Percentiles rank a stretch among this genome's conserved stretches.
Evolutionary conservation across 202 grass and related monocot genomes (phyloP).

Genomic region (Tripidium arundinaceum): DNA sequence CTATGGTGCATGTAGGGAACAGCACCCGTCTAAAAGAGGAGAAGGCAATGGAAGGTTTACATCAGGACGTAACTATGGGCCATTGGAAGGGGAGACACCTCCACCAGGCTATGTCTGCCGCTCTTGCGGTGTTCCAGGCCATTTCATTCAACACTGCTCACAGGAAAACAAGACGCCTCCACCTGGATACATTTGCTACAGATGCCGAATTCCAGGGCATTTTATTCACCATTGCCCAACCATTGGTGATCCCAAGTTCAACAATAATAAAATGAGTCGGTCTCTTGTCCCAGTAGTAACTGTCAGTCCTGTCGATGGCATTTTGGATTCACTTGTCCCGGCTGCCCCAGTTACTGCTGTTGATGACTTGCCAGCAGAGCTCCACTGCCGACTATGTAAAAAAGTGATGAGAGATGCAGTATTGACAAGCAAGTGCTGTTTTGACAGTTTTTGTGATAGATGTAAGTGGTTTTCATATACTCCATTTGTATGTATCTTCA

Average conservation of each 20-base stretch:
- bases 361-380: constrained; percentile 62
- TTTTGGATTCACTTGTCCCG: constrained; percentile 32
- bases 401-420: constrained; percentile 74
- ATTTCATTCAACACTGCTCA: constrained; percentile 55
- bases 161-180: constrained; percentile 47
- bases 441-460: constrained; percentile 80
- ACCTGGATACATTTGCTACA: constrained; percentile 53
- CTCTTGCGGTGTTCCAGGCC: constrained; percentile 41
- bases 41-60: constrained; percentile 25
- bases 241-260: constrained; percentile 38
- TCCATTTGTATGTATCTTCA: constrained; percentile 4
- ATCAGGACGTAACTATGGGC: constrained; percentile 28
- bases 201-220: constrained; percentile 46
- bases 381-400: constrained; percentile 64
- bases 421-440: constrained; percentile 78
- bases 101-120: constrained; percentile 55
- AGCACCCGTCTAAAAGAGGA: constrained; percentile 23
- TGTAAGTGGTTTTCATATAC: constrained; percentile 48
- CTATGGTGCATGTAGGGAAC: constrained; percentile 30
- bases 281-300: constrained; percentile 27
- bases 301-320: constrained; percentile 40
- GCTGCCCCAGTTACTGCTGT: constrained; percentile 38
- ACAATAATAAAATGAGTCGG: constrained; percentile 29
- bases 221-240: constrained; percentile 53
- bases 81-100: constrained; percentile 45